Conservation (phyloP, 2,329 filamentous ascomycete genomes). For the Simplicillium sp. region DNA sequence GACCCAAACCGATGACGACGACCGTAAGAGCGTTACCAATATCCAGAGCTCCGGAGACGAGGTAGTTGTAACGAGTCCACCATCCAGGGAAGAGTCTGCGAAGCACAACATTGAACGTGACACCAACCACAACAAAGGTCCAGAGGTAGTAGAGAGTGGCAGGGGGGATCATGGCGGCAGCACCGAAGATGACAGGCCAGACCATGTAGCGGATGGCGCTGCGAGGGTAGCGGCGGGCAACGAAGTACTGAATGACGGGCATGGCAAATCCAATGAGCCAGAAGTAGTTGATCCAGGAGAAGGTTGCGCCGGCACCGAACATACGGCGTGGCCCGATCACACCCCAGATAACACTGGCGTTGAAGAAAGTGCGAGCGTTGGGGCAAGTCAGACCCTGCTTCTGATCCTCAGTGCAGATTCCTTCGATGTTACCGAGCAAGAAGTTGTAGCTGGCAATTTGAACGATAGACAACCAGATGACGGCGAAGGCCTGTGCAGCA, state of each 20-base stretch:
- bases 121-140: constrained; percentile 44
- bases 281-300: constrained; percentile 42
- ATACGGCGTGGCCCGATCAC: constrained; percentile 36
- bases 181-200: constrained; percentile 44
- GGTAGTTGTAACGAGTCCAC: constrained; percentile 50
- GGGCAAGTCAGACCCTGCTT: constrained; percentile 45
- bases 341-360: constrained; percentile 51
- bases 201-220: constrained; percentile 38
- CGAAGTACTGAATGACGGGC: constrained; percentile 38
- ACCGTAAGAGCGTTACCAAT: constrained; percentile 43
- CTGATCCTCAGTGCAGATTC: constrained; percentile 40
- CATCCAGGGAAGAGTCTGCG: constrained; percentile 40
- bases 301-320: constrained; percentile 28
- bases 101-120: constrained; percentile 45
- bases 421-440: constrained; percentile 35
- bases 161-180: constrained; percentile 38
- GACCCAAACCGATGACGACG: constrained; percentile 34
- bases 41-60: constrained; percentile 44
- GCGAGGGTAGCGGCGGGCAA: constrained; percentile 37
- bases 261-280: constrained; percentile 42
- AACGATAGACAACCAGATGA: constrained; percentile 27
- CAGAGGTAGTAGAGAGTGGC: constrained; percentile 47
- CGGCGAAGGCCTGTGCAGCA: constrained; percentile 30
- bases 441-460: constrained; percentile 29
- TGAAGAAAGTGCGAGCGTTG: constrained; percentile 49